Base-by-base conservation (phyloP, 2,329 filamentous ascomycete species). In the Thelonectria rubi region DNA sequence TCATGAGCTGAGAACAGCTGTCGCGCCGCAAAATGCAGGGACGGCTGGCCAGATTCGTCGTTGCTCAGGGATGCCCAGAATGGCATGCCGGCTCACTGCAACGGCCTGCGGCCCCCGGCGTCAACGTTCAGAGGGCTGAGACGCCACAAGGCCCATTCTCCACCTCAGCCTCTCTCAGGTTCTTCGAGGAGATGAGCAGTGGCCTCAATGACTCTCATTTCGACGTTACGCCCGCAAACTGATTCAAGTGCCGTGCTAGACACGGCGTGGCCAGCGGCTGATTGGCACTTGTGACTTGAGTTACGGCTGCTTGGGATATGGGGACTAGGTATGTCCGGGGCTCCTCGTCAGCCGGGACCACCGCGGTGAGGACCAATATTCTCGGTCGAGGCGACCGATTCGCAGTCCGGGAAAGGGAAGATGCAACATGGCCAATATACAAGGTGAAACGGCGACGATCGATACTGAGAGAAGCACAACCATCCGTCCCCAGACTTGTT, bases 141-240 rank as follows among this genome's bases (percentile, higher is more conserved):
- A 54, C 49, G 52, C 21, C 32, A 47, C 47, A 55, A 60, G 42
- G 20, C 18, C 42, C 32, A 53, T 53, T 45, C 43, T 55, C 39
- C 18, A 42, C 43, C 32, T 42, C 45, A 45, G 52, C 46, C 43
- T 42, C 42, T 3, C 17, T 45, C 42, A 45, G 21, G 32, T 34
- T 45, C 20, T n/a, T 43, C 21, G 24, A 30, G 26, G 26, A 30
- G 26, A 30, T 30, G 26, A 30, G 26, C 26, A 66, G 46, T 61
- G 55, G 62, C 48, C 56, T 61, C 45, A 63, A 55, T 66, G 62
- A 64, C 58, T 67, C 64, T 70, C 63, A 65, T 70, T 56, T 70
- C 52, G 30, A 59, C 39, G 55, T 65, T 72, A 68, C 69, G 69
- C 67, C 68, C 69, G 69, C 69, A 72, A 67, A 64, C 58, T 64